Percentiles rank a stretch among this genome's conserved stretches.
Conservation (phyloP, 768 basidiomycete species). For the Dictyophora rubrovolvata region DNA sequence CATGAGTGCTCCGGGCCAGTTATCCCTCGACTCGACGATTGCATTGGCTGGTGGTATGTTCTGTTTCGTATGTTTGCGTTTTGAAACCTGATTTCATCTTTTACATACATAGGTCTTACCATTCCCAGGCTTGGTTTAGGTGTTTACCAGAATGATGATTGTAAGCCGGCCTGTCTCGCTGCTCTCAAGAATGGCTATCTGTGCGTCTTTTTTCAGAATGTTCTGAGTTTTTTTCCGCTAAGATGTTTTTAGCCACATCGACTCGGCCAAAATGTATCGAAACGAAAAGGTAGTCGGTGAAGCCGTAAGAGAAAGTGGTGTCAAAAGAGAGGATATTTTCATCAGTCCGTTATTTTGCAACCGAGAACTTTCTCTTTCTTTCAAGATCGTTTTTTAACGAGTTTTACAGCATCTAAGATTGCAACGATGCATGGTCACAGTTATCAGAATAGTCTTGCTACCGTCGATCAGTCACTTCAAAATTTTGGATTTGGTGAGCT, state of each 20-base stretch:
- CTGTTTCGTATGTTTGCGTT: too few relatives aligned
- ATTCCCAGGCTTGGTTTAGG: conserved; percentile 64
- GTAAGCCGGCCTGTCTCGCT: conserved; percentile 43
- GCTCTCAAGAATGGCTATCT: conserved; percentile 61
- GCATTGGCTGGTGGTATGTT: not conserved
- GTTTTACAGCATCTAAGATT: conserved; percentile 53
- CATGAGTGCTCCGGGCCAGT: too few relatives aligned
- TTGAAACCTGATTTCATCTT: too few relatives aligned
- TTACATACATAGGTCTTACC: conserved; percentile 29
- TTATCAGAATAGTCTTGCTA: conserved; percentile 47
- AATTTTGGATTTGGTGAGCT: conserved; percentile 47
- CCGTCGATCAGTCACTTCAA: conserved; percentile 52
- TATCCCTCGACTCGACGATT: not conserved
- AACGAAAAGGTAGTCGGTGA: conserved; percentile 21
- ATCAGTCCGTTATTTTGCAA: conserved; percentile 41
- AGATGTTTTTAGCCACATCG: conserved; percentile 47
- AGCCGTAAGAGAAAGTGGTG: conserved; percentile 30
- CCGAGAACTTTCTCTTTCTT: not conserved
- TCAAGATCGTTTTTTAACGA: too few relatives aligned
- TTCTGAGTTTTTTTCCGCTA: not conserved
- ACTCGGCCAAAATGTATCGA: conserved; percentile 60
- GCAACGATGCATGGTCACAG: conserved; percentile 43
- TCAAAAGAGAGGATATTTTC: conserved; percentile 53
- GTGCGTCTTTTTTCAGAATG: conserved; percentile 19
- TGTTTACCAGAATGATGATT: conserved; percentile 51